Conservation (phyloP, 345 rosid genomes). For the Citrus glauca region DNA sequence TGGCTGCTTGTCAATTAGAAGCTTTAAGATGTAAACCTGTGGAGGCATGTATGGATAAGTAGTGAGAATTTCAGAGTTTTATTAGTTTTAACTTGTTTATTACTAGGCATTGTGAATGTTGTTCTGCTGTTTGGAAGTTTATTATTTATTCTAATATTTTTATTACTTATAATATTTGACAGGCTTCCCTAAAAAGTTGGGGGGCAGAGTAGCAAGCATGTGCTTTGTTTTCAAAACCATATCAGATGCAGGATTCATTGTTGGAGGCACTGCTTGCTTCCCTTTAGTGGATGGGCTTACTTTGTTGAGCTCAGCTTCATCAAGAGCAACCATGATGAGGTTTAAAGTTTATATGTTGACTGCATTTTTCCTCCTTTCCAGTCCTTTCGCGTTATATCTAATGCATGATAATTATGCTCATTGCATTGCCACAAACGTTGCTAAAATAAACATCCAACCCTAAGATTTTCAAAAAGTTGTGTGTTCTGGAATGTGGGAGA, state of each 20-base stretch:
- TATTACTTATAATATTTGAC: constrained; percentile 29
- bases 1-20: constrained; percentile 9
- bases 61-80: constrained; percentile 1
- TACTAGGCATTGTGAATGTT: not conserved
- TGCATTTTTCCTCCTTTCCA: not conserved
- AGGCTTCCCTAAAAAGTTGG: constrained; percentile 43
- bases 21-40: constrained; percentile 26
- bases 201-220: constrained; percentile 32
- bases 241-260: constrained; percentile 18
- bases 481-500: not conserved
- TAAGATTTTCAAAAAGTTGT: not conserved
- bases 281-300: constrained; percentile 25
- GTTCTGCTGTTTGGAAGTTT: not conserved
- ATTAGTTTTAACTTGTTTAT: not conserved
- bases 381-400: not conserved
- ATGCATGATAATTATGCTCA: not conserved
- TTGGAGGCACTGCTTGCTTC: constrained; percentile 31
- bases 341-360: constrained; percentile 7
- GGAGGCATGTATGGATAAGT: constrained; percentile 17
- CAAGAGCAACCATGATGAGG: constrained; percentile 23
- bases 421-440: not conserved
- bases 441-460: not conserved
- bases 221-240: constrained; percentile 22
- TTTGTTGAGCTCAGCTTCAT: constrained; percentile 21
- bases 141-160: constrained; percentile 19